Percentiles rank a stretch among this genome's conserved stretches.
Evolutionary conservation across 192 early-diverging fungal species (phyloP).

Genomic region (Coemansia reversa): DNA sequence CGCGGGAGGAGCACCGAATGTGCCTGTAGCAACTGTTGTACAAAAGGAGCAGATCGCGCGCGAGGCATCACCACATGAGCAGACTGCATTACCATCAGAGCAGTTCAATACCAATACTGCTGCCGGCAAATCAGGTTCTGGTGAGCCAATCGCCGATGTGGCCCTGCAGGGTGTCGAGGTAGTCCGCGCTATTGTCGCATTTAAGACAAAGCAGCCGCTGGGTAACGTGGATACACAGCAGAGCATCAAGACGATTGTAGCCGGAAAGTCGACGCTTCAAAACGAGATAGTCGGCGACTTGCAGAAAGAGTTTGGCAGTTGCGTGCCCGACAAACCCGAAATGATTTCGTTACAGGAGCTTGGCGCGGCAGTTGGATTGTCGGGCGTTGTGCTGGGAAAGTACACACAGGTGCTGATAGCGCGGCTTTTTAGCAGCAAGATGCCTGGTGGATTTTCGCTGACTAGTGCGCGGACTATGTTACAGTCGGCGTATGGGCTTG

Average conservation of each 20-base stretch:
- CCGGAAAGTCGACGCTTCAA: constrained; percentile 86
- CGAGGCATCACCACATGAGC: too few species aligned
- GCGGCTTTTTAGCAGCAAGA: constrained; percentile 81
- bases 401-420: constrained; percentile 84
- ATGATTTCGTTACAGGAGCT: constrained; percentile 80
- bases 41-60: too few species aligned
- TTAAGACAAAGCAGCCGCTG: constrained; percentile 74
- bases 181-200: constrained; percentile 74
- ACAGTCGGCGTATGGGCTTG: constrained; percentile 68
- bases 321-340: constrained; percentile 85
- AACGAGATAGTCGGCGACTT: constrained; percentile 90
- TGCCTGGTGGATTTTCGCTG: constrained; percentile 89
- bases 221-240: constrained; percentile 44
- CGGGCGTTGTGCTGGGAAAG: constrained; percentile 77
- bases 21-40: too few species aligned
- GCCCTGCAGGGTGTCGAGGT: constrained; percentile 76
- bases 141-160: constrained; percentile 58
- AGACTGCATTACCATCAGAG: too few species aligned
- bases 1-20: too few species aligned
- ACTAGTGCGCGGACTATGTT: constrained; percentile 70
- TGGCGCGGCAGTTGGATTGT: constrained; percentile 69
- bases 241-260: constrained; percentile 80
- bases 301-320: constrained; percentile 79
- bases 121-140: too few species aligned
- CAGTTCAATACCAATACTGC: too few species aligned